phyloP scores from a whole-genome alignment of 2,329 filamentous ascomycete species.

The Alternaria conjuncta region DNA sequence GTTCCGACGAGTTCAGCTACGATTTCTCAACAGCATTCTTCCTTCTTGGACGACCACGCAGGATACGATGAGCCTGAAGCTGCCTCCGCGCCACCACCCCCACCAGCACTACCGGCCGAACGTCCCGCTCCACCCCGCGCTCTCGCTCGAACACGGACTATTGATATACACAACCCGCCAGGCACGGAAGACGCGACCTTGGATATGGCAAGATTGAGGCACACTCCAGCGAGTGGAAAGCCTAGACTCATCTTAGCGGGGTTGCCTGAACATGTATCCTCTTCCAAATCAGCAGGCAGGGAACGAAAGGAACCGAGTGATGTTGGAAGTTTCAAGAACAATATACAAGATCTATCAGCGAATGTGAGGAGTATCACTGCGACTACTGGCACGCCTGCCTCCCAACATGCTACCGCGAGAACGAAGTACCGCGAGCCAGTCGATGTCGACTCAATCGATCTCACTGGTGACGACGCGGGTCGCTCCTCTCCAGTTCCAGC shows the following conservation, averaged over 20 bases:
- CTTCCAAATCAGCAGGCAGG: conserved; percentile 5
- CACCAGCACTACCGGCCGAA: conserved; percentile 15
- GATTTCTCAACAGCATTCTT: conserved; percentile 19
- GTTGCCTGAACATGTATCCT: conserved; percentile 20
- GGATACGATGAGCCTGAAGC: conserved; percentile 29
- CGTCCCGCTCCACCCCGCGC: conserved; percentile 27
- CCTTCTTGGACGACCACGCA: conserved; percentile 11
- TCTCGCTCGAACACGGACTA: conserved; percentile 25
- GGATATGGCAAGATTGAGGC: conserved; percentile 54
- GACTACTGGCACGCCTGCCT: conserved; percentile 12
- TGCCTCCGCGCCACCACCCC: conserved; percentile 18
- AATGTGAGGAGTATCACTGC: conserved; percentile 2
- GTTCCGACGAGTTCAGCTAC: conserved; percentile 28
- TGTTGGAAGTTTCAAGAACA: background rate
- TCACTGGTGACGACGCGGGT: conserved; percentile 39
- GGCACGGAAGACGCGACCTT: conserved; percentile 6
- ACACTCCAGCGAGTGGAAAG: conserved; percentile 52
- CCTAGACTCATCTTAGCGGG: conserved; percentile 43
- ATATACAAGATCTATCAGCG: conserved; percentile 1
- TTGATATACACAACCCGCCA: conserved; percentile 35
- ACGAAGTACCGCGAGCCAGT: conserved; percentile 18
- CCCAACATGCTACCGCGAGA: conserved; percentile 1
- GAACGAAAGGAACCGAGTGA: conserved; percentile 3
- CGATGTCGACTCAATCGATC: conserved; percentile 46
- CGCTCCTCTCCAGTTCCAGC: conserved; percentile 25